Conservation (phyloP, 345 rosid genomes). For the Lepidium africanum region DNA sequence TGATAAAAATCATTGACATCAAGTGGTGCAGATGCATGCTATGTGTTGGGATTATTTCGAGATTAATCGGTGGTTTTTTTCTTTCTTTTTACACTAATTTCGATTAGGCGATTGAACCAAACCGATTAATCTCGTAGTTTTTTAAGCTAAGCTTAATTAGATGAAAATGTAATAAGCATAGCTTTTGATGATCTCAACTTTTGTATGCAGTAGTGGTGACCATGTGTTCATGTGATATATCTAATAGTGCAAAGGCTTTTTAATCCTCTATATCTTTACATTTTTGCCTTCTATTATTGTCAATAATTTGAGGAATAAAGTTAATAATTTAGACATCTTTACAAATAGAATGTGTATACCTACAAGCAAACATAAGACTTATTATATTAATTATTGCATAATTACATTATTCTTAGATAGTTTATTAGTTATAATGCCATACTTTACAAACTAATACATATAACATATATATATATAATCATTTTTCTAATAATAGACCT, state of each 20-base stretch:
- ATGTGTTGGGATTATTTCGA: constrained; percentile 5
- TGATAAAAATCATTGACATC: not conserved
- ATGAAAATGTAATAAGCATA: constrained; percentile 20
- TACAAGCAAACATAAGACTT: not conserved
- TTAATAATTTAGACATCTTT: constrained; percentile 1
- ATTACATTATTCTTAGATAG: not conserved
- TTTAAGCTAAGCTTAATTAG: constrained; percentile 8
- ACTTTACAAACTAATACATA: not conserved
- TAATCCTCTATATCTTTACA: not conserved
- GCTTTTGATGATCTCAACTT: constrained; percentile 19
- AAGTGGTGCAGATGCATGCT: constrained; percentile 4
- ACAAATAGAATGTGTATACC: not conserved
- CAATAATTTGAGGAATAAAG: constrained; percentile 27
- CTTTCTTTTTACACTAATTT: not conserved
- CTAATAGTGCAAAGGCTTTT: constrained; percentile 19
- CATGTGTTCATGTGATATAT: constrained; percentile 29
- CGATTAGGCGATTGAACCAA: not conserved
- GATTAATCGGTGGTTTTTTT: not conserved
- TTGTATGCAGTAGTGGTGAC: constrained; percentile 25
- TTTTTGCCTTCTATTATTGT: constrained; percentile 18
- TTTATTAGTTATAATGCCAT: not conserved
- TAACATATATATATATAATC: not conserved
- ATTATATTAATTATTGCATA: not conserved
- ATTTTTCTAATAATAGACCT: not conserved
- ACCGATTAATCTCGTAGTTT: not conserved